A percentile compares a stretch with the other conserved stretches of the same genome.
phyloP scores from a whole-genome alignment of 2,329 filamentous ascomycete genomes.

The Calonectria crousiana region DNA sequence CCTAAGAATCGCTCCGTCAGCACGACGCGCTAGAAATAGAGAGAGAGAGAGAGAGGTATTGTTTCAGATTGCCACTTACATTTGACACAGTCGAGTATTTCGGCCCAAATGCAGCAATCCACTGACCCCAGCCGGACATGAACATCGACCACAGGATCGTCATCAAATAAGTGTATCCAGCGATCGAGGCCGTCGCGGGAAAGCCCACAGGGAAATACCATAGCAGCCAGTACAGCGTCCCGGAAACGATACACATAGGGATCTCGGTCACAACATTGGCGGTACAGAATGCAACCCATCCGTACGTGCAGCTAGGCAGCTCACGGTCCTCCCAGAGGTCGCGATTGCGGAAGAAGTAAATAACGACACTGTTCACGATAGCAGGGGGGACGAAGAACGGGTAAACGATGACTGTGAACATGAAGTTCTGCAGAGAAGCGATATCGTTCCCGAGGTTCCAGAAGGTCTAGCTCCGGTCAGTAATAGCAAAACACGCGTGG shows the following conservation, averaged over 20 bases:
- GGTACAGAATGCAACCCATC: conserved; percentile 80
- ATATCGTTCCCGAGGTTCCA: conserved; percentile 74
- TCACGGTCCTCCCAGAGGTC: conserved; percentile 80
- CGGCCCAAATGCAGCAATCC: conserved; percentile 85
- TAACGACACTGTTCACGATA: conserved; percentile 78
- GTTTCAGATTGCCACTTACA: conserved; percentile 45
- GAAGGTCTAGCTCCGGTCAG: conserved; percentile 63
- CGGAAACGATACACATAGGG: conserved; percentile 73
- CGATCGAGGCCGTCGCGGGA: conserved; percentile 70
- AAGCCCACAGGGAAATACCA: conserved; percentile 84
- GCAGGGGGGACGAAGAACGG: conserved; percentile 73
- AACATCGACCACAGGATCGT: conserved; percentile 81
- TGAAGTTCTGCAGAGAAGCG: conserved; percentile 78
- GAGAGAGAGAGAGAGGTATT: background rate
- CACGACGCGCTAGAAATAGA: background rate
- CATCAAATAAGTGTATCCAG: conserved; percentile 84
- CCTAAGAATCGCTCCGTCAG: conserved; percentile 43
- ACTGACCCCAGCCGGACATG: conserved; percentile 81
- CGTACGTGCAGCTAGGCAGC: conserved; percentile 79
- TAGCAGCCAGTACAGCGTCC: conserved; percentile 75
- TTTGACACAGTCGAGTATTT: conserved; percentile 83
- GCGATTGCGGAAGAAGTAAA: conserved; percentile 81
- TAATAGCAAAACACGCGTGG: background rate
- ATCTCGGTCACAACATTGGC: conserved; percentile 80
- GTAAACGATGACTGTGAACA: conserved; percentile 78